phyloP scores from a whole-genome alignment of 345 rosid genomes.

The Hevea brasiliensis region DNA sequence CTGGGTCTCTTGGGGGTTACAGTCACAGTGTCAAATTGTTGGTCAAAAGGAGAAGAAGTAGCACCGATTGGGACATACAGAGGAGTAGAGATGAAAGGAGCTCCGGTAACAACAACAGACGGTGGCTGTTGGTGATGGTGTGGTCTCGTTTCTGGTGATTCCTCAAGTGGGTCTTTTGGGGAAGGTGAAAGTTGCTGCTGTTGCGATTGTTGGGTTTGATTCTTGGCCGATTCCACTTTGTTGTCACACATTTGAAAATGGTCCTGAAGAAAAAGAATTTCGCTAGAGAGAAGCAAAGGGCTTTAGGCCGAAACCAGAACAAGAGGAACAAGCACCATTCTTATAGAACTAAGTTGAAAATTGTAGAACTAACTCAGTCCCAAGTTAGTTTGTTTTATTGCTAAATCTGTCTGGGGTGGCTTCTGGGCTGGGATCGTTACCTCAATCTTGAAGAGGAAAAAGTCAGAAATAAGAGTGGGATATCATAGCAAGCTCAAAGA shows the following conservation, averaged over 20 bases:
- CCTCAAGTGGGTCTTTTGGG: slow-evolving; percentile 55
- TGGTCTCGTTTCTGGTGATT: slow-evolving; percentile 41
- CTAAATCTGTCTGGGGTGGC: slow-evolving; percentile 2
- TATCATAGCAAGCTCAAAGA: not conserved
- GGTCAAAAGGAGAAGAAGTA: slow-evolving; percentile 52
- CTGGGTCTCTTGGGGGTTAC: slow-evolving; percentile 79
- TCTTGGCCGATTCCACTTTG: slow-evolving; percentile 57
- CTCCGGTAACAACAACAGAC: slow-evolving; percentile 32
- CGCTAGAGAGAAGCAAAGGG: slow-evolving; percentile 1
- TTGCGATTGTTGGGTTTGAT: slow-evolving; percentile 38
- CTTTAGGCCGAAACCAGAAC: slow-evolving; percentile 14
- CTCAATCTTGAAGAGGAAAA: slow-evolving; percentile 22
- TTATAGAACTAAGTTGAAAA: slow-evolving; percentile 18
- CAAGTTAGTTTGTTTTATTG: not conserved
- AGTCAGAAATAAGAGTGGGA: not conserved
- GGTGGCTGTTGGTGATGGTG: slow-evolving; percentile 42
- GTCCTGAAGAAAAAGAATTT: slow-evolving; percentile 18
- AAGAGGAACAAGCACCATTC: slow-evolving; percentile 21
- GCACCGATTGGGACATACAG: slow-evolving; percentile 50
- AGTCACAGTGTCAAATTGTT: slow-evolving; percentile 48
- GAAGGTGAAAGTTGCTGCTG: slow-evolving; percentile 38
- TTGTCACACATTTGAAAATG: slow-evolving; percentile 54
- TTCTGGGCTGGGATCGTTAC: too few relatives aligned
- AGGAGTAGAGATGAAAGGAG: slow-evolving; percentile 55
- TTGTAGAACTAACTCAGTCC: too few relatives aligned